These are phyloP conservation scores for Colletotrichum neosansevieriae DNA, from an alignment of 2,329 filamentous ascomycete species.

Conservation along the genomic window DNA sequence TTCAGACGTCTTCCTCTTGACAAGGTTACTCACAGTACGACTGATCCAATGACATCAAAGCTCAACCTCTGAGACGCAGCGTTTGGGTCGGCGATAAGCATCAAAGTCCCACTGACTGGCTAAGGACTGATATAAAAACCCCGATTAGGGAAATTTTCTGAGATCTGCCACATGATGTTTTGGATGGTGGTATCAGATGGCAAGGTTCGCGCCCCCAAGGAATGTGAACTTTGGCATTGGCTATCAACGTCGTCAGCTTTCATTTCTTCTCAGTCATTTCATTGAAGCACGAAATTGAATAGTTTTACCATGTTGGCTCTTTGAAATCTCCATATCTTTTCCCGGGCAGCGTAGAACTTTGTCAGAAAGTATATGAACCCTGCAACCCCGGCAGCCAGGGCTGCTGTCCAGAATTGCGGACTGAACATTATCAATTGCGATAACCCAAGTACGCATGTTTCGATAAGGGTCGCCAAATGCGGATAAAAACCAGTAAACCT, in stretches of 20 bases:
- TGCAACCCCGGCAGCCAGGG: background rate
- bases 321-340: slow-evolving; percentile 9
- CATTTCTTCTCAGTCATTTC: background rate
- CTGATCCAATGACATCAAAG: slow-evolving; percentile 54
- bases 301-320: background rate
- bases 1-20: no score
- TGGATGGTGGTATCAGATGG: slow-evolving; percentile 42
- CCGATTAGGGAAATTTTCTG: slow-evolving; percentile 13
- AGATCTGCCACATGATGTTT: slow-evolving; percentile 45
- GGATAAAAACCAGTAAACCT: no score
- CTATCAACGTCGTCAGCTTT: background rate
- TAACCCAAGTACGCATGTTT: background rate
- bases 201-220: slow-evolving; percentile 41
- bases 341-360: background rate
- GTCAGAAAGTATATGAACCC: slow-evolving; percentile 11
- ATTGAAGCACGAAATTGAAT: background rate
- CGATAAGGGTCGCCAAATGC: no score
- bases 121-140: slow-evolving; percentile 47
- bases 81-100: slow-evolving; percentile 41
- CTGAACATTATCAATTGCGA: background rate
- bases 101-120: slow-evolving; percentile 43
- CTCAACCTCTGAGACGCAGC: slow-evolving; percentile 49
- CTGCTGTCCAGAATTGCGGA: background rate
- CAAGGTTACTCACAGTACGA: slow-evolving; percentile 37
- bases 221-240: slow-evolving; percentile 40